Conservation (phyloP, 768 basidiomycete species). For the Coprinopsis cinerea region DNA sequence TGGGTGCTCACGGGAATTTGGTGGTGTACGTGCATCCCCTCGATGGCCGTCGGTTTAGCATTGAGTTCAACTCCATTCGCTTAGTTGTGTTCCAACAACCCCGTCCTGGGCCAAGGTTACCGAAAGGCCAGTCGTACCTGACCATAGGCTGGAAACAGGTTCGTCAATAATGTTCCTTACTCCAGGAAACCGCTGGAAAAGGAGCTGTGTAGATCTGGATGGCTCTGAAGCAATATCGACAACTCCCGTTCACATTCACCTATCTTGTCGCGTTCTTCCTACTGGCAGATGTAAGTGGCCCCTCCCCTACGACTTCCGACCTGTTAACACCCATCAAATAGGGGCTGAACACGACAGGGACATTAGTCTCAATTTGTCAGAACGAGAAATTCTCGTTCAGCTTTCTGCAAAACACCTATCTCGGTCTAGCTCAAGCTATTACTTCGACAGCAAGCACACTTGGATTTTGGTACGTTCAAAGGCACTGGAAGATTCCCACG, state of each 20-base stretch:
- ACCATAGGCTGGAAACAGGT: conserved; percentile 87
- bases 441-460: conserved; percentile 69
- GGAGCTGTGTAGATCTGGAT: conserved; percentile 61
- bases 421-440: conserved; percentile 69
- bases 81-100: conserved; percentile 79
- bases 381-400: conserved; percentile 79
- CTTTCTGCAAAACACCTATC: conserved; percentile 76
- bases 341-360: conserved; percentile 79
- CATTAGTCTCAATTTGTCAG: conserved; percentile 70
- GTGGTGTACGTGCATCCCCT: conserved; percentile 60
- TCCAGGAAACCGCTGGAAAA: too few relatives aligned
- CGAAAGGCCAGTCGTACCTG: conserved; percentile 69
- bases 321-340: conserved; percentile 20
- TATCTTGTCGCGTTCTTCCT: conserved; percentile 76
- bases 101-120: conserved; percentile 75
- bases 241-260: conserved; percentile 75
- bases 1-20: conserved; percentile 80
- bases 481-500: conserved; percentile 70
- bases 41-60: not conserved
- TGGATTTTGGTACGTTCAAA: conserved; percentile 81
- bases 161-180: too few relatives aligned
- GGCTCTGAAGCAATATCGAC: conserved; percentile 67
- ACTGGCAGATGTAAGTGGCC: conserved; percentile 54
- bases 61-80: not conserved
- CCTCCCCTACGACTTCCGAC: not conserved